Conservation (phyloP, 805 yeast species). For the Kodamaea sagamina region DNA sequence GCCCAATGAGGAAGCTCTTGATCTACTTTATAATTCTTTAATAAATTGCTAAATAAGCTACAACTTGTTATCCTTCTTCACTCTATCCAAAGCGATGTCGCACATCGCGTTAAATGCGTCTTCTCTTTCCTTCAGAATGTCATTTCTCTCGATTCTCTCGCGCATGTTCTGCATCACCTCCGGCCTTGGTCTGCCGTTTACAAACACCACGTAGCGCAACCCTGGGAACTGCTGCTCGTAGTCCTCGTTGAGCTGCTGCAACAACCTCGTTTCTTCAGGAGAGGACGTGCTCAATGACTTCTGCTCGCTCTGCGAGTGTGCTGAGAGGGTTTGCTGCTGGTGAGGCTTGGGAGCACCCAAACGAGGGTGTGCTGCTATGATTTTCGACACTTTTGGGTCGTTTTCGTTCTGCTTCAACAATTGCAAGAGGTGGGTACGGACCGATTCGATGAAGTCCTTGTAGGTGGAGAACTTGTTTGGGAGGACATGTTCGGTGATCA, state of each 20-base stretch:
- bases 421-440: constrained; percentile 39
- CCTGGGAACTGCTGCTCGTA: constrained; percentile 70
- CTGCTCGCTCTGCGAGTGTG: constrained; percentile 73
- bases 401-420: constrained; percentile 29
- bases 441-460: constrained; percentile 45
- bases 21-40: not conserved
- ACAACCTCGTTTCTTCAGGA: constrained; percentile 49
- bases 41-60: not conserved
- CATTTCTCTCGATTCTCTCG: constrained; percentile 50
- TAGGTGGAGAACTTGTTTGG: constrained; percentile 22
- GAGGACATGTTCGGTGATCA: constrained; percentile 34
- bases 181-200: constrained; percentile 73
- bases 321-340: constrained; percentile 45
- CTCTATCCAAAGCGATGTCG: constrained; percentile 83
- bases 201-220: constrained; percentile 83
- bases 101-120: constrained; percentile 88
- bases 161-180: constrained; percentile 50
- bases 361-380: constrained; percentile 90
- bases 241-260: constrained; percentile 53
- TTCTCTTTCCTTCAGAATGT: constrained; percentile 53
- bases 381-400: constrained; percentile 41
- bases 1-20: too few species aligned
- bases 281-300: constrained; percentile 53
- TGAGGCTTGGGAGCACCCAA: constrained; percentile 51
- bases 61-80: constrained; percentile 22